Conservation (phyloP, 2,329 filamentous ascomycete genomes). For the Corniculantispora saksenae region DNA sequence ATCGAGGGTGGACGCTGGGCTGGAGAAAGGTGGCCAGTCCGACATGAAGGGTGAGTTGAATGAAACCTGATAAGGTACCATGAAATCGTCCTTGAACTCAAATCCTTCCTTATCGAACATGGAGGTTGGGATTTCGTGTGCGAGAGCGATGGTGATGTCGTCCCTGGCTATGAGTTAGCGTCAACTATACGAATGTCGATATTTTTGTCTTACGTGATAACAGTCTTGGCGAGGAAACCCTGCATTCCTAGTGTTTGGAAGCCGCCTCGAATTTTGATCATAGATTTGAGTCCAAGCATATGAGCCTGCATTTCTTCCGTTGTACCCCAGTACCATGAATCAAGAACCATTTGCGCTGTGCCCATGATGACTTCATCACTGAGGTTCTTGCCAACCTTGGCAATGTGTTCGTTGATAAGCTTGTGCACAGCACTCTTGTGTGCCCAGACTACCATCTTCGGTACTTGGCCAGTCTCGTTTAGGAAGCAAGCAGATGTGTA, state of each 20-base stretch:
- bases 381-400: constrained; percentile 35
- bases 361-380: constrained; percentile 49
- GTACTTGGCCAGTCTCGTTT: constrained; percentile 49
- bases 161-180: constrained; percentile 35
- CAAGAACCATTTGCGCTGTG: constrained; percentile 49
- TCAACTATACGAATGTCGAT: background rate
- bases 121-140: constrained; percentile 46
- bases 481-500: constrained; percentile 55
- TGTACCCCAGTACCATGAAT: constrained; percentile 58
- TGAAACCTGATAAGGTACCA: constrained; percentile 42
- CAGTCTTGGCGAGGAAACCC: constrained; percentile 49
- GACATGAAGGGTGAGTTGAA: constrained; percentile 51
- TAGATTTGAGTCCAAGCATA: constrained; percentile 47
- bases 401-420: constrained; percentile 50
- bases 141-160: constrained; percentile 50
- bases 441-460: constrained; percentile 43
- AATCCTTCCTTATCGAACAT: constrained; percentile 44
- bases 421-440: constrained; percentile 46
- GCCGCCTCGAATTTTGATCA: constrained; percentile 50
- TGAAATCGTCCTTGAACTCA: constrained; percentile 40
- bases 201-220: constrained; percentile 45
- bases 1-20: constrained; percentile 41
- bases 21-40: constrained; percentile 43
- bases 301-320: constrained; percentile 47
- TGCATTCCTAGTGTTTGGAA: constrained; percentile 47